phyloP scores from a whole-genome alignment of 257 asterid species.

The Ophiorrhiza pumila region DNA sequence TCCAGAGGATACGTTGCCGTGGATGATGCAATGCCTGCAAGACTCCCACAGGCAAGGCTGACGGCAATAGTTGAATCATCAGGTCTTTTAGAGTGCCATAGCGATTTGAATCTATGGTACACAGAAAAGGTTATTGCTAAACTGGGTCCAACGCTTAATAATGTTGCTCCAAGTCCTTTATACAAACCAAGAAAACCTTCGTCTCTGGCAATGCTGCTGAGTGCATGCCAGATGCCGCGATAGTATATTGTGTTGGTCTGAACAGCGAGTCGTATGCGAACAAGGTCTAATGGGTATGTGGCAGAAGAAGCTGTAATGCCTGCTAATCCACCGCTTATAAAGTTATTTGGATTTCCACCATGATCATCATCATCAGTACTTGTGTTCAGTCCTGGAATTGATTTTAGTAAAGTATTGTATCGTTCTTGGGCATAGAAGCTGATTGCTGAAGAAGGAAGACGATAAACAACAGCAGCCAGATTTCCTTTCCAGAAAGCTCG shows the following conservation, averaged over 20 bases:
- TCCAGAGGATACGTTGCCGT: conserved; percentile 93
- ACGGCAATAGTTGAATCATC: conserved; percentile 59
- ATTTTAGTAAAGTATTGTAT: conserved; percentile 60
- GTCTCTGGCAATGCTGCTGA: conserved; percentile 76
- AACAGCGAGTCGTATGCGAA: conserved; percentile 86
- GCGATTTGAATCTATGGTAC: conserved; percentile 66
- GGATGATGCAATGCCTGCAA: conserved; percentile 91
- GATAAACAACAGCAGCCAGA: conserved; percentile 84
- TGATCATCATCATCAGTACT: no score
- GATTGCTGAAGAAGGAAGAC: conserved; percentile 83
- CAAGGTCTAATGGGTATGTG: conserved; percentile 91
- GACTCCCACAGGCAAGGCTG: conserved; percentile 95
- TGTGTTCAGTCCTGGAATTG: conserved; percentile 60
- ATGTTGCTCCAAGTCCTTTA: conserved; percentile 92
- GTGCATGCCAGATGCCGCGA: conserved; percentile 76
- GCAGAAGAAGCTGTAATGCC: conserved; percentile 88
- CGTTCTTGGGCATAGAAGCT: conserved; percentile 78
- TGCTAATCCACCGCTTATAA: conserved; percentile 86
- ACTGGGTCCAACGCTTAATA: conserved; percentile 96
- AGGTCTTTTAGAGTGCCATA: conserved; percentile 67
- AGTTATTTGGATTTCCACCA: conserved; percentile 40
- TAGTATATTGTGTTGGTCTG: conserved; percentile 83
- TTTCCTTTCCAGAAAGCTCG: conserved; percentile 97
- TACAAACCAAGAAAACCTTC: conserved; percentile 87
- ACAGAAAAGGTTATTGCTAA: conserved; percentile 91